Evolutionary conservation across 306 rosid genomes (phyloP), one percentile per base, ranked within the genome.

Genomic region (Pachyrhizus erosus): DNA sequence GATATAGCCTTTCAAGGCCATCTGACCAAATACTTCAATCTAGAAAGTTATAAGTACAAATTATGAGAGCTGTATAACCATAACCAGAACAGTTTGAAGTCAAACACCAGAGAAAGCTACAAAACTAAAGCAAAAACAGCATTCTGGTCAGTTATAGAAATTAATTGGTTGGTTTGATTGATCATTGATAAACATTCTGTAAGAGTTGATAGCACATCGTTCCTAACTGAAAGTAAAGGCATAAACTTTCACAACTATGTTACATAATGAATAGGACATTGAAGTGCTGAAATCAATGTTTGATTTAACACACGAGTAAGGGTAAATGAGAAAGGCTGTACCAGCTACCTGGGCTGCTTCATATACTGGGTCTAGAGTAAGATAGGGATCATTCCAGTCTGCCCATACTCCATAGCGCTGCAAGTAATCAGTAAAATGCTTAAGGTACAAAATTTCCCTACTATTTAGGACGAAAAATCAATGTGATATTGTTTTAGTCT

Each of bases 361-460:
- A 88, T 96, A 96, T 72, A 91, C 93, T 17, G 98, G 96, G 86
- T 92, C 97, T 51, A 96, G 92, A 61, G 99, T 93, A 79, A 96
- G 93, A 83, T 96, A 96, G 49, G 93, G 92, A 88, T 88, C 86
- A 77, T 87, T 89, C 98, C 99, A 96, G 89, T 96, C 98, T n/a
- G 98, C 99, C 99, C 99, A 96, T 69, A 96, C 89, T 86, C 99
- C 98, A 82, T 78, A 96, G 61, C 99, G 99, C 98, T 96, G 93
- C 86, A 93, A 82, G 82, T 73, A 89, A 86, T 87, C 77, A 77
- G 87, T 84, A 82, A 76, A 60, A 89, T 67, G 77, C 40, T 78
- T 78, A 61, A 86, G 78, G 57, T 67, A 69, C 82, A 70, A 68
- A 26, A n/a, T 60, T 37, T 69, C 43, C 66, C 52, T 40, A 43